Conservation (phyloP, 139 green algal genomes). For the Trebouxia sp. region DNA sequence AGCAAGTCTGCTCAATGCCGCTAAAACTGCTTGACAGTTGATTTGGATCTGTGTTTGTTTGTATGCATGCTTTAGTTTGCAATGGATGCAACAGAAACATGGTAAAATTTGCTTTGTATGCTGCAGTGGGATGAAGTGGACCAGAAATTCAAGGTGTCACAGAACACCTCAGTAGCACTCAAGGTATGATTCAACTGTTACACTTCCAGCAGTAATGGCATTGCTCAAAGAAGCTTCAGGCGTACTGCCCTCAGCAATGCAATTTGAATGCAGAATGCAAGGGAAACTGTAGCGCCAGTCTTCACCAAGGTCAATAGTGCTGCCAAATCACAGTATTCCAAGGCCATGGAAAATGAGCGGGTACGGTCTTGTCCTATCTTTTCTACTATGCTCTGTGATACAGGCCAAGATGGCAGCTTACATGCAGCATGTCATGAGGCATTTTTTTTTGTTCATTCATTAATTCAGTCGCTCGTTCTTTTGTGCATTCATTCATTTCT, state of each 20-base stretch:
- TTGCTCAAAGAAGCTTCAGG: no score
- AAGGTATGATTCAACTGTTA: no score
- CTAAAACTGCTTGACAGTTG: no score
- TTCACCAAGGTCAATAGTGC: conserved; percentile 9
- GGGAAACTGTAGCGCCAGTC: conserved; percentile 8
- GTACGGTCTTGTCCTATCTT: neutral
- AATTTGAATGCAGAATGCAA: neutral
- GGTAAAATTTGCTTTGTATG: neutral
- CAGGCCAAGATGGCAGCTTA: neutral
- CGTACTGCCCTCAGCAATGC: neutral
- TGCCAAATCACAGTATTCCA: conserved; percentile 16
- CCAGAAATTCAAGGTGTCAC: conserved; percentile 28
- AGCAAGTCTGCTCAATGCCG: no score
- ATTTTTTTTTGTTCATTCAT: no score
- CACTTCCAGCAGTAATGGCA: no score
- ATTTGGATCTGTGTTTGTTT: no score
- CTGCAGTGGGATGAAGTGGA: conserved; percentile 27
- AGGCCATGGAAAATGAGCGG: conserved; percentile 33
- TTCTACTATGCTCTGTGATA: no score
- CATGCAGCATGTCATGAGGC: neutral
- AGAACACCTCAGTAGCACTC: conserved; percentile 18
- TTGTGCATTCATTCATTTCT: no score
- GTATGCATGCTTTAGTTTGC: no score
- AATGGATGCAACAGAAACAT: neutral
- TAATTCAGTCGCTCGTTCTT: no score